phyloP scores from a whole-genome alignment of 2,329 filamentous ascomycete species.

The Penicillium sp. region DNA sequence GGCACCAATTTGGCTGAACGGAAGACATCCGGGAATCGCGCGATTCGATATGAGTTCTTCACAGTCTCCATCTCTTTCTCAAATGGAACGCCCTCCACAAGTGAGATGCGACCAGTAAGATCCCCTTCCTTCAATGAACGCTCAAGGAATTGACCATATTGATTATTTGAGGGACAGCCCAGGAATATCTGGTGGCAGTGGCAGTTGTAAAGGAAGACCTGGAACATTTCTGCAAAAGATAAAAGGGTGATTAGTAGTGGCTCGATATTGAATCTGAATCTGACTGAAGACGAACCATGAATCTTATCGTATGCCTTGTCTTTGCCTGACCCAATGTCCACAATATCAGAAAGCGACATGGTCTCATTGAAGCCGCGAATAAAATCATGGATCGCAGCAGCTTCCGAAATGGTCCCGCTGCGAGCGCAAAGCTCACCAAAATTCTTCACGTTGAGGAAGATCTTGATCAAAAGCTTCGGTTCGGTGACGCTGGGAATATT shows the following conservation, averaged over 20 bases:
- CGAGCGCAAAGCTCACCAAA: slow-evolving; percentile 48
- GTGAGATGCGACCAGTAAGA: slow-evolving; percentile 48
- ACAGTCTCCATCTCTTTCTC: slow-evolving; percentile 50
- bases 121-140: slow-evolving; percentile 45
- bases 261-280: not conserved
- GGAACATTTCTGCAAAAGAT: slow-evolving; percentile 47
- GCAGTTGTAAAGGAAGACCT: slow-evolving; percentile 52
- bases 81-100: slow-evolving; percentile 56
- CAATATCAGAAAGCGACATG: slow-evolving; percentile 49
- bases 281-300: slow-evolving; percentile 34
- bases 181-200: slow-evolving; percentile 59
- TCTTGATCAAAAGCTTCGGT: slow-evolving; percentile 49
- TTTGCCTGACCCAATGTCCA: slow-evolving; percentile 46
- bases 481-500: slow-evolving; percentile 41
- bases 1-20: slow-evolving; percentile 49
- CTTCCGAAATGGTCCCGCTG: slow-evolving; percentile 44
- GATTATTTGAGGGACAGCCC: slow-evolving; percentile 55
- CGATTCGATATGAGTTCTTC: slow-evolving; percentile 46
- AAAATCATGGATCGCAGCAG: slow-evolving; percentile 48
- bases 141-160: slow-evolving; percentile 52
- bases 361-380: slow-evolving; percentile 53
- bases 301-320: slow-evolving; percentile 48
- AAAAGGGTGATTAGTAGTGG: slow-evolving; percentile 22
- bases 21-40: slow-evolving; percentile 52
- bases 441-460: slow-evolving; percentile 53